These are phyloP conservation scores for Bipolaris bicolor DNA, from an alignment of 2,329 filamentous ascomycete species.

Conservation along the genomic window DNA sequence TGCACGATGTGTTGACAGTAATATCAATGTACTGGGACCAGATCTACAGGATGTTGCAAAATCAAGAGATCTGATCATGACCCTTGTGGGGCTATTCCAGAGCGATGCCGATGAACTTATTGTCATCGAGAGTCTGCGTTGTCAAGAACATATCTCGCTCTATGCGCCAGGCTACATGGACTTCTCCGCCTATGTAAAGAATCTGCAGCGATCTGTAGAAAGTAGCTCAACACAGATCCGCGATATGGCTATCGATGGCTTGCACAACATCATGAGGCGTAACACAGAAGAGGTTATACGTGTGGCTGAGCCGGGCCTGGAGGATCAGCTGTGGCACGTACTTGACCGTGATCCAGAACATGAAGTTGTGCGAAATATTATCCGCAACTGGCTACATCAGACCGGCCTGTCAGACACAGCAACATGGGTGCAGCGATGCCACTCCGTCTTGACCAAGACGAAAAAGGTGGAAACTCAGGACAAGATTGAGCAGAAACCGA, in stretches of 20 bases:
- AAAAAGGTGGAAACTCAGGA: slow-evolving; percentile 68
- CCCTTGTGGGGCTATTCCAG: slow-evolving; percentile 81
- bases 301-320: slow-evolving; percentile 77
- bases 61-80: slow-evolving; percentile 89
- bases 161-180: slow-evolving; percentile 90
- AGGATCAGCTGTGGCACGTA: slow-evolving; percentile 90
- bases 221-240: slow-evolving; percentile 72
- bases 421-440: slow-evolving; percentile 87
- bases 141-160: slow-evolving; percentile 87
- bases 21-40: slow-evolving; percentile 94
- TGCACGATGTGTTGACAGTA: slow-evolving; percentile 87
- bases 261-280: slow-evolving; percentile 95
- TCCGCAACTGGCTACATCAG: slow-evolving; percentile 92
- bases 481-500: slow-evolving; percentile 55
- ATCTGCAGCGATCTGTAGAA: slow-evolving; percentile 77
- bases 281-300: slow-evolving; percentile 82
- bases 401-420: slow-evolving; percentile 80
- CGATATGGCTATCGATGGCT: slow-evolving; percentile 81
- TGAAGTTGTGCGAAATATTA: slow-evolving; percentile 81
- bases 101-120: slow-evolving; percentile 73
- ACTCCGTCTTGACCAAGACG: slow-evolving; percentile 87
- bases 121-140: slow-evolving; percentile 77
- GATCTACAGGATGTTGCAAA: slow-evolving; percentile 93
- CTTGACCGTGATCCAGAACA: slow-evolving; percentile 79
- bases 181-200: slow-evolving; percentile 80